A percentile compares a stretch with the other conserved stretches of the same genome.
Evolutionary conservation across 1,284 basidiomycete species (phyloP).

Genomic region (Irpex rosettiformis): DNA sequence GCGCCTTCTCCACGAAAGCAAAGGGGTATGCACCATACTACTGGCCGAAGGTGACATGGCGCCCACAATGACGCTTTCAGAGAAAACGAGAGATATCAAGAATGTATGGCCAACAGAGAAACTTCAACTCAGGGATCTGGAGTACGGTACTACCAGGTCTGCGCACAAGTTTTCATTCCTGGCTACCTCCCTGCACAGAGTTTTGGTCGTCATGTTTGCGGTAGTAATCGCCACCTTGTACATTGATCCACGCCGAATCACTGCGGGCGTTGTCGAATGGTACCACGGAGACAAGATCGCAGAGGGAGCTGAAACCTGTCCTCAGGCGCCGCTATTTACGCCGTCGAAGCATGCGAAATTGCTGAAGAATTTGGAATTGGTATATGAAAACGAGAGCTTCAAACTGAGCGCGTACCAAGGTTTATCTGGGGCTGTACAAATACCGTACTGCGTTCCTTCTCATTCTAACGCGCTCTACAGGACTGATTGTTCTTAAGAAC

Average conservation of each 20-base stretch:
- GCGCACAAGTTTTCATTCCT: background rate
- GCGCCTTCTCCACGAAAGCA: background rate
- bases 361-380: conserved; percentile 30
- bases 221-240: background rate
- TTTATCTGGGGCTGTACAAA: conserved; percentile 39
- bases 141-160: background rate
- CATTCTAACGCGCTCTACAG: background rate
- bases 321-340: conserved; percentile 25
- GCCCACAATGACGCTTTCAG: background rate
- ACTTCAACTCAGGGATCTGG: too few species aligned
- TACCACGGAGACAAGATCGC: background rate
- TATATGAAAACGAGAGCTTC: conserved; percentile 34
- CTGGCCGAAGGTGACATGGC: background rate
- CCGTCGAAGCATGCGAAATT: conserved; percentile 28
- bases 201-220: background rate
- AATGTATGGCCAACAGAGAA: background rate
- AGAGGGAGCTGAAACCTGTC: conserved; percentile 18
- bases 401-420: conserved; percentile 37
- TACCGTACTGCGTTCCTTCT: conserved; percentile 34
- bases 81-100: background rate
- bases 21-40: background rate
- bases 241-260: background rate
- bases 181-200: background rate
- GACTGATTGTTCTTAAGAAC: conserved; percentile 20
- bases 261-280: background rate